phyloP scores from a whole-genome alignment of 495 filamentous ascomycete genomes.

The Trichocladium antarcticum region DNA sequence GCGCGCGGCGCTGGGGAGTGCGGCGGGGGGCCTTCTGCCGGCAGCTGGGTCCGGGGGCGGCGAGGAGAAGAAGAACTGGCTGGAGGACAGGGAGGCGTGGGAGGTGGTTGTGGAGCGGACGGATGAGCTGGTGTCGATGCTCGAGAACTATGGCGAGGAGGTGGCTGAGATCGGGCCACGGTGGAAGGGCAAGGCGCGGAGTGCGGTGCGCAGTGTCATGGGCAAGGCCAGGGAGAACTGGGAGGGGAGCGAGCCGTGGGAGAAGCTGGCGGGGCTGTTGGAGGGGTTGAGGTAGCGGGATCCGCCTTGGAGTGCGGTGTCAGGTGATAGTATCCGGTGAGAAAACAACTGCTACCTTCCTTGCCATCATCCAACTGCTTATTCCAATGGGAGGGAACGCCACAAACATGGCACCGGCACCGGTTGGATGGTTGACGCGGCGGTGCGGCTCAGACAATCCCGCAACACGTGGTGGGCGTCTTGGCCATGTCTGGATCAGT shows the following conservation, averaged over 20 bases:
- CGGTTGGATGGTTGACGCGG: too few species aligned
- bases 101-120: slow-evolving; percentile 51
- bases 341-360: not conserved
- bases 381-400: too few species aligned
- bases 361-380: too few species aligned
- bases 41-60: slow-evolving; percentile 9
- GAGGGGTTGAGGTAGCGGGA: slow-evolving; percentile 49
- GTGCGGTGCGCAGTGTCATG: slow-evolving; percentile 66
- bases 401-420: too few species aligned
- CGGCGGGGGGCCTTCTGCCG: slow-evolving; percentile 8
- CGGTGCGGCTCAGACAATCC: too few species aligned
- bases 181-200: slow-evolving; percentile 85
- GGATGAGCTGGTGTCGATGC: slow-evolving; percentile 51
- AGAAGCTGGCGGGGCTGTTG: slow-evolving; percentile 47
- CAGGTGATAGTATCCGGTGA: too few species aligned
- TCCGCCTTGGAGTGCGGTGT: too few species aligned
- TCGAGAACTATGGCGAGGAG: slow-evolving; percentile 50
- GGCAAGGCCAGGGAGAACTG: slow-evolving; percentile 73
- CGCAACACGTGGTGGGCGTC: not conserved
- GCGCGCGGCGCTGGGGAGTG: slow-evolving; percentile 50
- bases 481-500: not conserved
- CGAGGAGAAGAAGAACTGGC: slow-evolving; percentile 33
- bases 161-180: slow-evolving; percentile 44
- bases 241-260: slow-evolving; percentile 68
- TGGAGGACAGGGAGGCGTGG: slow-evolving; percentile 43